A percentile compares a stretch with the other conserved stretches of the same genome.
Evolutionary conservation across 768 basidiomycete genomes (phyloP).

Genomic region (Hygrophorus russula): DNA sequence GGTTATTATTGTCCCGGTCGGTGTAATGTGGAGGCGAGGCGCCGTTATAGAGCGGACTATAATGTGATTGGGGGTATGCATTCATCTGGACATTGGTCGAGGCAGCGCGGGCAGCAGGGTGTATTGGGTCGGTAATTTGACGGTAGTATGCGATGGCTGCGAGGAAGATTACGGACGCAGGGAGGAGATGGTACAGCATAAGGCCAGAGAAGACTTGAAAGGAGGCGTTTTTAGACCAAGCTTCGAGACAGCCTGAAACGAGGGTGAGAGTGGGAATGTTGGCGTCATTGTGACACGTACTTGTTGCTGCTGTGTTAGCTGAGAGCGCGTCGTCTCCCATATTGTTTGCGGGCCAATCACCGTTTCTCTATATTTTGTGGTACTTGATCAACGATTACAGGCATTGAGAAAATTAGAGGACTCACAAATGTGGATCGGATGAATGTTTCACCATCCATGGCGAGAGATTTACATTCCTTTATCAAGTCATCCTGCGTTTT

Average conservation of each 20-base stretch:
- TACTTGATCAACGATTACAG: not conserved
- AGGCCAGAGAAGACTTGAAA: constrained; percentile 2
- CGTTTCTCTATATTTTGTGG: not conserved
- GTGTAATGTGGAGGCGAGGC: not conserved
- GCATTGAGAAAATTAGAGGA: too few relatives aligned
- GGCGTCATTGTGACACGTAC: not conserved
- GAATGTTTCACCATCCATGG: not conserved
- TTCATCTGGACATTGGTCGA: not conserved
- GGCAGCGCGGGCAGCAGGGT: not conserved
- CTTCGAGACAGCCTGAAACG: constrained; percentile 2
- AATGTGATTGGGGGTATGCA: not conserved
- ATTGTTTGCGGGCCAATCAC: not conserved
- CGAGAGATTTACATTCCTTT: constrained; percentile 3
- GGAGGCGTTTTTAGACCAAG: constrained; percentile 1
- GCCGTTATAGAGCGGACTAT: constrained; percentile 3
- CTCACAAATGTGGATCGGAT: constrained; percentile 7
- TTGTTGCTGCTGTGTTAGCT: not conserved
- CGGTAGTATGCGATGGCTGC: constrained; percentile 6
- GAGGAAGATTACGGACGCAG: constrained; percentile 5
- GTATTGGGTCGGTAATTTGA: constrained; percentile 2
- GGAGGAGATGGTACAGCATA: constrained; percentile 7
- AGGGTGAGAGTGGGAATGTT: not conserved
- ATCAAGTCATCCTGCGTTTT: constrained; percentile 6
- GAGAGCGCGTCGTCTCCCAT: not conserved
- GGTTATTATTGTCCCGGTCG: not conserved